Base-by-base conservation (phyloP, 83 land plant genomes). In the Picea engelmannii region DNA sequence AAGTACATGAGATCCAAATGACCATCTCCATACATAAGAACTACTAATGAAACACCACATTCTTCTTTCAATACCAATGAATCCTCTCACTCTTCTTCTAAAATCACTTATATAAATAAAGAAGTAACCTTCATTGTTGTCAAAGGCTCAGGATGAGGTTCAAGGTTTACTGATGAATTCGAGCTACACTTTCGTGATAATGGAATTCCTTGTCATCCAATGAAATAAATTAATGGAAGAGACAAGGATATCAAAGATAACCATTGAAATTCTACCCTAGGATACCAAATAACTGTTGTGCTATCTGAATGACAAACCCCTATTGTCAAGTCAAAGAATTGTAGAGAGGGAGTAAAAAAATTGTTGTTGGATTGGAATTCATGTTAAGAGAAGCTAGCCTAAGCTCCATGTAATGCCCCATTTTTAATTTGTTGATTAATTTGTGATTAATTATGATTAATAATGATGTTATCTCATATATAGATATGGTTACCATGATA, bases 1-100 rank as follows among this genome's bases (percentile, higher is more conserved):
- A 88, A 87, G 82, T 92, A 92, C 81, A 84, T 92, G 88, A 42
- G 82, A 27, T 88, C 93, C 66, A 92, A 92, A 78, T 92, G 95
- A 91, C 83, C 87, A 74, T 85, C 95, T 12, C 69, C 86, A 1
- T 88, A 90, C 78, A 83, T 64, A 80, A 67, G 88, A 42, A 88
- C 83, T 4, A 89, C 86, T 8, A 40, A 12, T 49, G 49, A 58
- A 11, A 25, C 23, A 1, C 35, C 35, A 1, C 35, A 31, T 31
- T 31, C 35, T 31, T 31, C 35, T 31, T 31, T 31, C 1, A 31
- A 1, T 31, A 31, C 35, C 1, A 31, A 31, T 31, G 35, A 31
- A 31, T 31, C 1, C 18, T 16, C 55, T 11, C 55, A 49, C 1
- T 49, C 55, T 49, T 49, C 12, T 49, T 49, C 55, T 9, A 10